These are phyloP conservation scores for Chlamydomonas schloesseri DNA, from an alignment of 139 green algal species.

Conservation along the genomic window DNA sequence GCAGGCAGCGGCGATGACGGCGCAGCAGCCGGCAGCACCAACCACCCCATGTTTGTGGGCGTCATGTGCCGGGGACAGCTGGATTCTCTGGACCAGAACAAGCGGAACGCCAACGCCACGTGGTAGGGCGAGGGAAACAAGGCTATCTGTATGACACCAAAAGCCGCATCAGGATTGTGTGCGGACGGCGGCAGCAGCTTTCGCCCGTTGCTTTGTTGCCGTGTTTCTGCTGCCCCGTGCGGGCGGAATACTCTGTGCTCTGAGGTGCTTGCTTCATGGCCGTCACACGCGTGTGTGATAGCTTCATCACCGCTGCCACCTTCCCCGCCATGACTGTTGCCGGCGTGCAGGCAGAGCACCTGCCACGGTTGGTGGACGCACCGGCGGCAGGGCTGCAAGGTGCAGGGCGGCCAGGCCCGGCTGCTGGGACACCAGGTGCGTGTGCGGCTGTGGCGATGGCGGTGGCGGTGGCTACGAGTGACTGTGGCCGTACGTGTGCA, in stretches of 20 bases:
- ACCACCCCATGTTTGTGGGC: slow-evolving; percentile 42
- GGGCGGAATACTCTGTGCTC: too few relatives aligned
- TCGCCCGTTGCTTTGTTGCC: background rate
- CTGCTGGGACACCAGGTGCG: background rate
- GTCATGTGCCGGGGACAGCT: slow-evolving; percentile 22
- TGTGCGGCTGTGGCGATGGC: background rate
- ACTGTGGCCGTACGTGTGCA: too few relatives aligned
- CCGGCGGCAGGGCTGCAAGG: background rate
- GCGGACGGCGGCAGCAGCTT: too few relatives aligned
- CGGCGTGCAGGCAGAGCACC: background rate
- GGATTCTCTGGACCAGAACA: slow-evolving; percentile 7
- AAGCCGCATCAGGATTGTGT: too few relatives aligned
- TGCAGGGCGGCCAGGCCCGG: background rate
- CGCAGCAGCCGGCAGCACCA: background rate
- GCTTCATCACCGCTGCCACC: background rate
- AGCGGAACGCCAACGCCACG: background rate
- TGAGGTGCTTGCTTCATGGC: too few relatives aligned
- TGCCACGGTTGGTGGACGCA: slow-evolving; percentile 33
- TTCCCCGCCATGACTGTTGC: too few relatives aligned
- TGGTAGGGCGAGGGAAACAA: background rate
- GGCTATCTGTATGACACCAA: too few relatives aligned
- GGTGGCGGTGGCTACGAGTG: background rate
- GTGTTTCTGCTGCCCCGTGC: background rate
- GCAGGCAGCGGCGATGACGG: background rate
- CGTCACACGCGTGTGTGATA: too few relatives aligned